phyloP scores from a whole-genome alignment of 2,329 filamentous ascomycete genomes.

The Calonectria hawksworthii region DNA sequence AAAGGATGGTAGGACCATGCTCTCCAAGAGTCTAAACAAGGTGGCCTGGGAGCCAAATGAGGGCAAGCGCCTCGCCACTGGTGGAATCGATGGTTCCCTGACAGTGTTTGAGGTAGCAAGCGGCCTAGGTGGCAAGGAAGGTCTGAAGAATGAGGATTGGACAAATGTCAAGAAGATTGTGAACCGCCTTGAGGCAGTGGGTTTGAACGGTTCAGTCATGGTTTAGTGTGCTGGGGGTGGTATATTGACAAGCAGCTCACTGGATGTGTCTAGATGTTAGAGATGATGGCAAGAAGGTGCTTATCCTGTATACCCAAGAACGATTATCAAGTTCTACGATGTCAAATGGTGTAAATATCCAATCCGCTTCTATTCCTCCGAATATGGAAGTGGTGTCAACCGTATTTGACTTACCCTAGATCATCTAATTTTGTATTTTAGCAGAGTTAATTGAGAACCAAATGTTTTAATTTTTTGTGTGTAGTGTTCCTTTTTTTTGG shows the following conservation, averaged over 20 bases:
- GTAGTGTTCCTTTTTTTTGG: neutral
- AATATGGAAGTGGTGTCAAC: neutral
- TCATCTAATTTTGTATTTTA: neutral
- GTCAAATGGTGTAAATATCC: constrained; percentile 4
- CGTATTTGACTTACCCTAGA: neutral
- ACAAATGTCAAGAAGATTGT: constrained; percentile 91
- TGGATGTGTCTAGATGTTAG: constrained; percentile 33
- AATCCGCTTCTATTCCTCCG: neutral
- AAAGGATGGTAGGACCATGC: constrained; percentile 75
- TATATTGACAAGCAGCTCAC: constrained; percentile 35
- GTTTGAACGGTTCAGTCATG: constrained; percentile 62
- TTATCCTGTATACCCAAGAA: constrained; percentile 43
- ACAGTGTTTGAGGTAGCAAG: constrained; percentile 93
- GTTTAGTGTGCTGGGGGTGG: constrained; percentile 47
- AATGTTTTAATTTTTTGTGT: neutral
- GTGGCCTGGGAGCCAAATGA: constrained; percentile 93
- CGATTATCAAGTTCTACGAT: constrained; percentile 16
- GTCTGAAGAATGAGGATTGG: constrained; percentile 91
- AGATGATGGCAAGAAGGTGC: constrained; percentile 31
- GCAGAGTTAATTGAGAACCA: neutral
- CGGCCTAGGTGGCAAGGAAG: constrained; percentile 87
- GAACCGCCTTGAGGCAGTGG: constrained; percentile 77
- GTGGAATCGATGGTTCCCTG: constrained; percentile 90
- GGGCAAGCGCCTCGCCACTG: constrained; percentile 88
- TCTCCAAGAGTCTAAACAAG: constrained; percentile 92